These are phyloP conservation scores for Elsinoe perseae DNA, from an alignment of 2,329 filamentous ascomycete genomes.

Conservation along the genomic window DNA sequence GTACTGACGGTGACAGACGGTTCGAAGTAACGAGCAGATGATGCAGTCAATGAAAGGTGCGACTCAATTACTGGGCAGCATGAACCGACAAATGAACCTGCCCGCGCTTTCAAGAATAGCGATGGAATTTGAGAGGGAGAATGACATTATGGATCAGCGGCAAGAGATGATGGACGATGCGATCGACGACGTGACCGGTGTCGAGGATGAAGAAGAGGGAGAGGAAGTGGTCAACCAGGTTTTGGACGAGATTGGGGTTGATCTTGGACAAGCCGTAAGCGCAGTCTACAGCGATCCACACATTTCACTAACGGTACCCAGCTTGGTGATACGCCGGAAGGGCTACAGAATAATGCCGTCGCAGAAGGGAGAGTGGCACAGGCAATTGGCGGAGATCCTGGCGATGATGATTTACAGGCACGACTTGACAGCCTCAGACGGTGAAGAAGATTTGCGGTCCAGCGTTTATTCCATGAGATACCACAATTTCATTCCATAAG, in stretches of 20 bases:
- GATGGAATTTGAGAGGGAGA: constrained; percentile 98
- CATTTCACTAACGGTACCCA: constrained; percentile 34
- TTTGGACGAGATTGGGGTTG: constrained; percentile 91
- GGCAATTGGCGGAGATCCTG: constrained; percentile 65
- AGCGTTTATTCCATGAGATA: neutral
- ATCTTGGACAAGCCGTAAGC: constrained; percentile 80
- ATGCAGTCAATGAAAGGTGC: constrained; percentile 99
- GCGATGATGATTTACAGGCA: constrained; percentile 86
- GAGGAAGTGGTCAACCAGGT: constrained; percentile 97
- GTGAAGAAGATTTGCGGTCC: constrained; percentile 18
- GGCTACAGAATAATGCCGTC: constrained; percentile 65
- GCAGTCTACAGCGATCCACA: neutral
- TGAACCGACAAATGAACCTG: constrained; percentile 97
- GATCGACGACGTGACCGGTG: constrained; percentile 90
- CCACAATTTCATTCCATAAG: neutral
- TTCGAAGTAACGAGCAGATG: constrained; percentile 98
- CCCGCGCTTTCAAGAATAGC: constrained; percentile 91
- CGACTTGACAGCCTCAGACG: constrained; percentile 70
- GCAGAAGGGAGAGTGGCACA: constrained; percentile 76
- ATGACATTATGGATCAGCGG: constrained; percentile 97
- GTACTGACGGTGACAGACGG: constrained; percentile 56
- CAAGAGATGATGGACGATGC: constrained; percentile 99
- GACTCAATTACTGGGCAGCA: constrained; percentile 82
- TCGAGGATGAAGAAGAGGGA: constrained; percentile 85
- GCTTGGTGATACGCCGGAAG: constrained; percentile 86